Evolutionary conservation across 148 eudicot genomes (phyloP).

Genomic region (Linanthus parryae): DNA sequence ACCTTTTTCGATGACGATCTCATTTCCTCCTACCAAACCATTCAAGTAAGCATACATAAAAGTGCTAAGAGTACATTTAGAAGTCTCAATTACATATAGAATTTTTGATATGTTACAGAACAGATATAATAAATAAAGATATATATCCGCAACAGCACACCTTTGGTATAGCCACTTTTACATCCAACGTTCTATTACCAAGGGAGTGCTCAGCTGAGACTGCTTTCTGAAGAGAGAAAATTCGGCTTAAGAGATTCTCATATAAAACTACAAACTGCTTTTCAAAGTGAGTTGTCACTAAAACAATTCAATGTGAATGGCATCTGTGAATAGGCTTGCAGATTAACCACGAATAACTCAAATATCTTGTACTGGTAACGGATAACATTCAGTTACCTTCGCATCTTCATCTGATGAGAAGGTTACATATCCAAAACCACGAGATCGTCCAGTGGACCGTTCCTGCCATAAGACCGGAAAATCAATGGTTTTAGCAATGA

Average conservation of each 20-base stretch:
- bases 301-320: neutral
- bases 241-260: neutral
- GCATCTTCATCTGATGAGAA: conserved; percentile 79
- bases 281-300: too few relatives aligned
- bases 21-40: conserved; percentile 45
- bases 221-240: conserved; percentile 28
- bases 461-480: too few relatives aligned
- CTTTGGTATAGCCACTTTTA: conserved; percentile 88
- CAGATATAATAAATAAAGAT: too few relatives aligned
- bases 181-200: conserved; percentile 73
- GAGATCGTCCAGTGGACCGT: conserved; percentile 82
- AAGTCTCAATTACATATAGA: too few relatives aligned
- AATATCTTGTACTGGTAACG: too few relatives aligned
- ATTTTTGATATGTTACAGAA: too few relatives aligned
- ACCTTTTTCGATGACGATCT: conserved; percentile 78
- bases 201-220: conserved; percentile 72
- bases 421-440: conserved; percentile 98
- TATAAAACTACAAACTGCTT: neutral
- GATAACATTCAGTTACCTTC: conserved; percentile 70
- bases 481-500: too few relatives aligned
- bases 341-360: too few relatives aligned
- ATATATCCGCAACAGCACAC: too few relatives aligned
- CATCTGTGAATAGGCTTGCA: too few relatives aligned
- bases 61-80: too few relatives aligned
- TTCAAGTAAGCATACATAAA: neutral